Percentiles rank a stretch among this genome's conserved stretches.
phyloP scores from a whole-genome alignment of 345 rosid species.

The Heritiera littoralis region DNA sequence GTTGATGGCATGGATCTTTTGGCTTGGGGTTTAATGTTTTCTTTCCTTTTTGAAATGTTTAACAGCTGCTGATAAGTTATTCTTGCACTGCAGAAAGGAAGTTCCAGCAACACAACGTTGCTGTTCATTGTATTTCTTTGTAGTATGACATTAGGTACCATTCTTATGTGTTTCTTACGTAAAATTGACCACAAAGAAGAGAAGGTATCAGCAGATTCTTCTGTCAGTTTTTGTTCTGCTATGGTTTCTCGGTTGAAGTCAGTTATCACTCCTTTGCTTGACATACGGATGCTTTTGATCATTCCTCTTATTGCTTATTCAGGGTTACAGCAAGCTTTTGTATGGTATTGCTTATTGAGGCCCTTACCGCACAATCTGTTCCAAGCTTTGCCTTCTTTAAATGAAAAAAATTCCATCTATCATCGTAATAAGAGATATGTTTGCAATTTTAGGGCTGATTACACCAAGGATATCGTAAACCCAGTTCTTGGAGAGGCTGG shows the following conservation, averaged over 20 bases:
- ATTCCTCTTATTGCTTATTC: constrained; percentile 88
- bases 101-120: constrained; percentile 63
- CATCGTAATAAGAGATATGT: not conserved
- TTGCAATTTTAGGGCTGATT: constrained; percentile 68
- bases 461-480: constrained; percentile 78
- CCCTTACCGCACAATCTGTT: constrained; percentile 1
- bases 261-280: constrained; percentile 69
- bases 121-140: constrained; percentile 75
- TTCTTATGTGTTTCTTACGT: constrained; percentile 76
- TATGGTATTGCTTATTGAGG: constrained; percentile 53
- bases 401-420: not conserved
- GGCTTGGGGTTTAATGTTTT: not conserved
- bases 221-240: constrained; percentile 51
- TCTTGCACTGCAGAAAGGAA: constrained; percentile 63
- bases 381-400: not conserved
- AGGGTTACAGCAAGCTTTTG: constrained; percentile 94
- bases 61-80: not conserved
- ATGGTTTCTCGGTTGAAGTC: constrained; percentile 52
- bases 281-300: constrained; percentile 70
- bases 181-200: constrained; percentile 60
- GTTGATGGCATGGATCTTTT: not conserved
- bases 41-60: not conserved
- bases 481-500: constrained; percentile 85
- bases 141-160: constrained; percentile 69
- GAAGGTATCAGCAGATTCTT: constrained; percentile 44